Base-by-base conservation (phyloP, 768 basidiomycete species). In the Pisolithus tinctorius region DNA sequence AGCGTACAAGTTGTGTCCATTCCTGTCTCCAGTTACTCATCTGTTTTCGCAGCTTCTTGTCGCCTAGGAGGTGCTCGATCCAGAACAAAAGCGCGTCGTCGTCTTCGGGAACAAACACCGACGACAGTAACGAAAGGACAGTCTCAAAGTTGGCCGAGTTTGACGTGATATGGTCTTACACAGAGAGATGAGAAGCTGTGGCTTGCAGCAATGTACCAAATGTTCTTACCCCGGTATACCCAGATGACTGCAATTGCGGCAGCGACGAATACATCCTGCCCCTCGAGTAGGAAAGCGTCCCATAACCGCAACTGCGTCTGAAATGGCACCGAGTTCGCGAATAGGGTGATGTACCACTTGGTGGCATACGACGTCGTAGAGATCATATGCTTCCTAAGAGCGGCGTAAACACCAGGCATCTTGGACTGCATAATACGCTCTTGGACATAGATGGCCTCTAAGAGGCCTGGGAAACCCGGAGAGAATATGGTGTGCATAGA, bases 281-380 rank as follows among this genome's bases (percentile, higher is more conserved):
- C 96, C 55, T 97, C 95, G 20, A 94, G 69, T 43, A 96, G 72
- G 62, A 96, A 89, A 10, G 81, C 91, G 64, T 99, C 96, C 95
- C 95, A 99, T 29, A 99, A 64, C 55, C 96, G 78, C 26, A 98
- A 71, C 71, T 97, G 93, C 44, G 87, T 92, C 68, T 94, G 90
- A 67, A 95, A 98, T 23, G 95, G 93, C 40, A 99, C 86, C 0
- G 90, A 89, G 63, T 95, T 96, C 46, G 93, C 83, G 62, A 97
- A 99, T 13, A 98, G 74, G 2, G 96, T 98, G 68, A 99, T 98
- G 65, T 97, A 99, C 96, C 96, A 98, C 69, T 98, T 98, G 2
- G 95, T 97, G 26, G 93, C 93, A 70, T 95, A 99, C 17, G 91
- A 83, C 27, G 93, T 94, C 11, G 92, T 93, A 7, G 88, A 88